These are phyloP conservation scores for Gynandropsis gynandra DNA, from an alignment of 345 rosid genomes.

Conservation along the genomic window DNA sequence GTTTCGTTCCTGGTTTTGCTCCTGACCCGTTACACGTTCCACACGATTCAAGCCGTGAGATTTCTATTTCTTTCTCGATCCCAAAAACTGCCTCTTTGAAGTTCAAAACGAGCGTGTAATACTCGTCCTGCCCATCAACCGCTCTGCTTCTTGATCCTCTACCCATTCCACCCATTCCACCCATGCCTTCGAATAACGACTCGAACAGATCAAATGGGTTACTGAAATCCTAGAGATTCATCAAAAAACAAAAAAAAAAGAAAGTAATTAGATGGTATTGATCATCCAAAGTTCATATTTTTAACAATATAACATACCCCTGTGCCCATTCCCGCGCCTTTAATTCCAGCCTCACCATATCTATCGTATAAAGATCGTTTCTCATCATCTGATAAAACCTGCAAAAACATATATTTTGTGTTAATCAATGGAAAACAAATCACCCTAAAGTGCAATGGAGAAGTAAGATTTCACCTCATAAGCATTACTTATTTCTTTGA, in stretches of 20 bases:
- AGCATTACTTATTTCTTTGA: slow-evolving; percentile 97
- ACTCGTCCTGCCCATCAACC: slow-evolving; percentile 86
- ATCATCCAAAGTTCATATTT: neutral
- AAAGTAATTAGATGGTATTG: neutral
- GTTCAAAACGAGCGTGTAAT: slow-evolving; percentile 61
- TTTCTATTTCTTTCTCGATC: slow-evolving; percentile 87
- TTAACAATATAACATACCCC: slow-evolving; percentile 55
- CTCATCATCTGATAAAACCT: slow-evolving; percentile 97
- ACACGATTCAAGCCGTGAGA: slow-evolving; percentile 78
- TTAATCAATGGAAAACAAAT: neutral
- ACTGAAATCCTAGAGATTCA: slow-evolving; percentile 70
- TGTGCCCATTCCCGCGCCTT: slow-evolving; percentile 90
- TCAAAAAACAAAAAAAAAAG: too few relatives aligned
- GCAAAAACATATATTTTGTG: slow-evolving; percentile 19
- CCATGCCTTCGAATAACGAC: slow-evolving; percentile 85
- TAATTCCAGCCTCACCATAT: slow-evolving; percentile 95
- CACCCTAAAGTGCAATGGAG: slow-evolving; percentile 11
- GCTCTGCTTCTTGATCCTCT: slow-evolving; percentile 75
- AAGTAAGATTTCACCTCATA: slow-evolving; percentile 63
- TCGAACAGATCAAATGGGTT: slow-evolving; percentile 94
- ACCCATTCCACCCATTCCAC: slow-evolving; percentile 76
- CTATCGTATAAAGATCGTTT: slow-evolving; percentile 88
- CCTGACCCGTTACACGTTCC: slow-evolving; percentile 89
- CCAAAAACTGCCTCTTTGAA: slow-evolving; percentile 98
- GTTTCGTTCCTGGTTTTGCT: slow-evolving; percentile 75